Percentiles rank a stretch among this genome's conserved stretches.
phyloP scores from a whole-genome alignment of 176 grass and related monocot species.

The Tuctoria greenei region DNA sequence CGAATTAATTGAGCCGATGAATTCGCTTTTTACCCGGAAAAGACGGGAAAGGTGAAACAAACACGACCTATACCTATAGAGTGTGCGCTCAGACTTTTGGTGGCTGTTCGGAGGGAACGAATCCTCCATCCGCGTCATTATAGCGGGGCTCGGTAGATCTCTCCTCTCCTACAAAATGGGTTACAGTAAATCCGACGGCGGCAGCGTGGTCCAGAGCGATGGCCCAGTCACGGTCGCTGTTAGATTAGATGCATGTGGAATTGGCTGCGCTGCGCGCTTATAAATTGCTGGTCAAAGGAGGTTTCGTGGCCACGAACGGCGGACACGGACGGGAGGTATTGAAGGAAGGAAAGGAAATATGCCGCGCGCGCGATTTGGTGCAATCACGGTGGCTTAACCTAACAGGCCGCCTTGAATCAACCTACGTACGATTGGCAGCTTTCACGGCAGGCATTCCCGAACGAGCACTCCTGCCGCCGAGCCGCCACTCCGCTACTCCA shows the following conservation, averaged over 20 bases:
- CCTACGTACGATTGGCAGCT: neutral
- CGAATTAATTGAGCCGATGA: too few relatives aligned
- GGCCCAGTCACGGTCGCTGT: slow-evolving; percentile 11
- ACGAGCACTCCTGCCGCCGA: neutral
- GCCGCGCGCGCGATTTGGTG: neutral
- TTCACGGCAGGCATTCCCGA: neutral
- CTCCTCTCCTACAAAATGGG: neutral
- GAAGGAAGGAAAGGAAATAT: neutral
- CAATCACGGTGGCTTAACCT: neutral
- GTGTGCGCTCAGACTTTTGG: neutral
- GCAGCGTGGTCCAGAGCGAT: neutral
- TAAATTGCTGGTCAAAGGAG: slow-evolving; percentile 35
- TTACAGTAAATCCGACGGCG: too few relatives aligned
- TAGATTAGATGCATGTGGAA: slow-evolving; percentile 12
- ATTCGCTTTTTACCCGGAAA: too few relatives aligned
- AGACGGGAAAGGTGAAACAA: too few relatives aligned
- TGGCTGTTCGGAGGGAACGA: slow-evolving; percentile 1
- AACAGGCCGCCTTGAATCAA: neutral
- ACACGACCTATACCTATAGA: too few relatives aligned
- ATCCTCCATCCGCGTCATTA: neutral
- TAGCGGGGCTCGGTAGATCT: neutral
- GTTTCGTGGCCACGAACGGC: neutral
- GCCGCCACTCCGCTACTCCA: neutral
- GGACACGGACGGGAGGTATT: neutral
- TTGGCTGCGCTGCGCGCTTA: slow-evolving; percentile 13